Base-by-base conservation (phyloP, 352 stramenopile genomes). In the Phytophthora fragariae region DNA sequence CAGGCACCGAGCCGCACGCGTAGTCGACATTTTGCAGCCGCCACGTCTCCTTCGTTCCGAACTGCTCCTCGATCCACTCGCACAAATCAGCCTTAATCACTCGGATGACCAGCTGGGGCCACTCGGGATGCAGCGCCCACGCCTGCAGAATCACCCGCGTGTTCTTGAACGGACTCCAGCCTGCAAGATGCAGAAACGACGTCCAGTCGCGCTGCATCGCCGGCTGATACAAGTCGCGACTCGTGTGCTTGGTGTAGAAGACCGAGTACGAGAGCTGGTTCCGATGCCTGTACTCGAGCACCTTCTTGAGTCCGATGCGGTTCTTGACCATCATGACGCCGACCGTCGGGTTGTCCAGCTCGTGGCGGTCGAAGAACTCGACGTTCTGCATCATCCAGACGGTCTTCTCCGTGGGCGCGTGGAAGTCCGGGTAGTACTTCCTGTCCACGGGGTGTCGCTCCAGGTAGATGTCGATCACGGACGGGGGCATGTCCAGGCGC, bases 371-470 rank as follows among this genome's bases (percentile, higher is more conserved):
- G 47, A 95, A 95, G 64, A 92, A 93, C 68, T 95, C 86, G 60
- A 89, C 83, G 71, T 95, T 93, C 67, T 92, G 85, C 86, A 95
- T 92, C 84, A 95, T 91, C 88, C 88, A 95, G 60, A 95, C 91
- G 21, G 82, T 83, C 70, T 95, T 95, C 47, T 92, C 81, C 12
- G 70, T 72, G 7, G 86, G 85, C 10, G 80, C 74, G 31, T 82
- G 69, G 47, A 84, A 82, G 21, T 90, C 54, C 21, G 71, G 67
- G 62, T 92, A 94, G 69, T 94, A 94, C 60, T 92, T 92, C 15
- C 65, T 82, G 73, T 93, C 86, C 14, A 90, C 69, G 9, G 88
- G 88, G 66, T 93, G 88, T 55, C 86, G 82, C 62, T 92, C 84
- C 41, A 95, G 61, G 75, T 93, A 95, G 59, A 95, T 75, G 65